Percentiles rank a stretch among this genome's conserved stretches.
These are phyloP conservation scores for Cystobasidiaceae sp. DNA, from an alignment of 1,284 basidiomycete genomes.

Conservation along the genomic window DNA sequence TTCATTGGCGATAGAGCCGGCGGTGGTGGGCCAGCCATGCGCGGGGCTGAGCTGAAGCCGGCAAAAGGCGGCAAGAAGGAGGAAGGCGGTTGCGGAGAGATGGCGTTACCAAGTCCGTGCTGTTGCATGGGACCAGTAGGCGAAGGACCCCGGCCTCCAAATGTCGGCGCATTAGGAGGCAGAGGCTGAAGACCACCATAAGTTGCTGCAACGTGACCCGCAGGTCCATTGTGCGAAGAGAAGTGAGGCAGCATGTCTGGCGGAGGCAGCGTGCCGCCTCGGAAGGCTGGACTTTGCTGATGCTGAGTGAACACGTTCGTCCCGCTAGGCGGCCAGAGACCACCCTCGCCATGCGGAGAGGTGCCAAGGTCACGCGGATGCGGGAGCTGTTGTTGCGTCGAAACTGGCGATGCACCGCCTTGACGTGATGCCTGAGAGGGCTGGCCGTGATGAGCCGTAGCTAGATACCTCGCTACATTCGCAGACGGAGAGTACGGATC, in stretches of 20 bases:
- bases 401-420: no score
- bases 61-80: conserved; percentile 20
- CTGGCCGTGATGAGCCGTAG: conserved; percentile 24
- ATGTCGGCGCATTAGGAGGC: no score
- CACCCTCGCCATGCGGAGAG: background rate
- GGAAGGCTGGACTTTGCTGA: conserved; percentile 14
- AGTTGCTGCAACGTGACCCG: background rate
- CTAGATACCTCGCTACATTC: conserved; percentile 22
- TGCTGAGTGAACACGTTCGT: conserved; percentile 4
- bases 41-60: conserved; percentile 9
- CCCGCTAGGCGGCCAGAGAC: conserved; percentile 6
- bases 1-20: conserved; percentile 10
- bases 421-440: conserved; percentile 13
- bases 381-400: no score
- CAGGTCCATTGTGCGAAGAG: background rate
- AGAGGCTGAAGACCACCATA: background rate
- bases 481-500: conserved; percentile 28
- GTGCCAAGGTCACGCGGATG: no score
- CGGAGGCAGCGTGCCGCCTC: conserved; percentile 20
- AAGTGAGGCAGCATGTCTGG: conserved; percentile 5
- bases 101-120: no score
- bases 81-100: background rate
- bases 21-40: conserved; percentile 13
- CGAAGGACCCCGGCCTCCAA: no score
- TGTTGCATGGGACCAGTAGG: background rate